These are phyloP conservation scores for Pachyrhizus erosus DNA, from an alignment of 306 rosid species.

Conservation along the genomic window DNA sequence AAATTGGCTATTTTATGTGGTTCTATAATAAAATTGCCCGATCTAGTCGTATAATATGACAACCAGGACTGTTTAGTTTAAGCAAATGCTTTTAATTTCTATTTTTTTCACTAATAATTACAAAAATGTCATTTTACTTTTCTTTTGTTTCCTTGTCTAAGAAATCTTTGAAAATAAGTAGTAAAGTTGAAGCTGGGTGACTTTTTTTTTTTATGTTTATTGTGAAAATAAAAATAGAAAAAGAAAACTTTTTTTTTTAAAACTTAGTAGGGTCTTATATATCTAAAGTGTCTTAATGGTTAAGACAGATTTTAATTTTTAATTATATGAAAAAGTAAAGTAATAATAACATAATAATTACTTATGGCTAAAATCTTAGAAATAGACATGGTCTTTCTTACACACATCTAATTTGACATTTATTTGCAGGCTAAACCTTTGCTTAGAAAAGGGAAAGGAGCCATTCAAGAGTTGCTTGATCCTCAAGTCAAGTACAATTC, in stretches of 20 bases:
- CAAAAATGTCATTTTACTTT: not conserved
- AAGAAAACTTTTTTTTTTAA: not conserved
- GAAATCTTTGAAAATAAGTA: not conserved
- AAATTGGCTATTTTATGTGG: conserved; percentile 11
- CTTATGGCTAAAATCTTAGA: not conserved
- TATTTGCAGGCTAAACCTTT: conserved; percentile 77
- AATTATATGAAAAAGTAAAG: not conserved
- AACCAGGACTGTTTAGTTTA: not conserved
- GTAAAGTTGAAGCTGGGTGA: not conserved
- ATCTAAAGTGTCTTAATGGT: not conserved
- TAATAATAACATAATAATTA: not conserved
- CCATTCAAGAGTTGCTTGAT: conserved; percentile 75
- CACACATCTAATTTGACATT: not conserved
- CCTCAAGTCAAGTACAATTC: conserved; percentile 55
- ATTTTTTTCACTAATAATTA: not conserved
- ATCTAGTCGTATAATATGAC: not conserved
- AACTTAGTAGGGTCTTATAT: not conserved
- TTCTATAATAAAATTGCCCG: not conserved
- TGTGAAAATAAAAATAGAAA: not conserved
- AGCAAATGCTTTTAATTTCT: not conserved
- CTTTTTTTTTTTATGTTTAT: not conserved
- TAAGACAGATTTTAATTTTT: no score
- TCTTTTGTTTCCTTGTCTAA: not conserved
- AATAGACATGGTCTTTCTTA: no score
- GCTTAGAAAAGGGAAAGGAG: conserved; percentile 72